Percentiles rank a stretch among this genome's conserved stretches.
These are phyloP conservation scores for Circinella umbellata DNA, from an alignment of 371 early-diverging fungal species.

Conservation along the genomic window DNA sequence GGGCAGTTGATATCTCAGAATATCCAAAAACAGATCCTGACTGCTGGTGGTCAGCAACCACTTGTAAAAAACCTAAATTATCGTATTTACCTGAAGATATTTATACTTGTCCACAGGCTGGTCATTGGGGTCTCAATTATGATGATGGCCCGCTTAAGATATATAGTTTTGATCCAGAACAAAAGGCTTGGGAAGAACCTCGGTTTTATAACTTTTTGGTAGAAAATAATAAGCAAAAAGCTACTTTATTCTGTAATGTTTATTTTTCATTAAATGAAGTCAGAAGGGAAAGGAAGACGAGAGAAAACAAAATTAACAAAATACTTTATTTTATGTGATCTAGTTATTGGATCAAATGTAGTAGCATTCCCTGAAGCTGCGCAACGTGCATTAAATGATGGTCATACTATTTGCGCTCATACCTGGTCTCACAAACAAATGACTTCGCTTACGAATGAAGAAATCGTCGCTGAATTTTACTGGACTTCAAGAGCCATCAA, in stretches of 20 bases:
- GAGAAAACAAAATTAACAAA: too few relatives aligned
- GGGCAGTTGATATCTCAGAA: conserved; percentile 26
- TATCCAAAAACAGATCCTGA: conserved; percentile 26
- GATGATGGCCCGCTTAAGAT: conserved; percentile 36
- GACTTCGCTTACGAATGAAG: conserved; percentile 58
- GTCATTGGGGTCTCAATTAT: conserved; percentile 38
- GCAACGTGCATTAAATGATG: conserved; percentile 39
- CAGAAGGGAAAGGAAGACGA: too few relatives aligned
- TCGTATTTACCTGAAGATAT: conserved; percentile 34
- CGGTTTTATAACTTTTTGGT: conserved; percentile 46
- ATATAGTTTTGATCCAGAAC: conserved; percentile 13
- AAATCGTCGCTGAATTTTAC: conserved; percentile 63
- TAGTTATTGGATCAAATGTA: conserved; percentile 46
- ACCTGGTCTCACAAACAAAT: conserved; percentile 67
- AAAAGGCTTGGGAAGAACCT: conserved; percentile 37
- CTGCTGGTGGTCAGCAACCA: conserved; percentile 40
- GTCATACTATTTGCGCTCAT: conserved; percentile 49
- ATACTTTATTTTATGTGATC: not conserved
- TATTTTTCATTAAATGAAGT: too few relatives aligned
- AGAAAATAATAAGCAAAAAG: conserved; percentile 39
- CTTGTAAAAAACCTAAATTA: conserved; percentile 31
- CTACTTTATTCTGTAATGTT: conserved; percentile 26
- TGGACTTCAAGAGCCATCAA: conserved; percentile 59
- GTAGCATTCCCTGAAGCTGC: conserved; percentile 38
- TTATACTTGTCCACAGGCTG: conserved; percentile 29